Evolutionary conservation across 106 monocot species (phyloP).

Genomic region (Platanthera guangdongensis): DNA sequence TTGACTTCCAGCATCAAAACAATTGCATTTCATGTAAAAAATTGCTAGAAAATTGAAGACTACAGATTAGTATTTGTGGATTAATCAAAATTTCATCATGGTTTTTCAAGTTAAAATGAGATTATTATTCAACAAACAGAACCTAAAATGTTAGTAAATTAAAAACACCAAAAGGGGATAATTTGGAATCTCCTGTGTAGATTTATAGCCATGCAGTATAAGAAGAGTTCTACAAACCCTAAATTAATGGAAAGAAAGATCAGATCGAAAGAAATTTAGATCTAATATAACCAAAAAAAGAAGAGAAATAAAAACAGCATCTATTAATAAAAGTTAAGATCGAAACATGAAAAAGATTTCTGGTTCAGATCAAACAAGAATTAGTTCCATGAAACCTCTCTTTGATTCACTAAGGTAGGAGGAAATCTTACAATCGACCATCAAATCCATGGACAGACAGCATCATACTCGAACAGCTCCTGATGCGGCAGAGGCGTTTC

Average conservation of each 20-base stretch:
- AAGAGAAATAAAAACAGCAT: neutral
- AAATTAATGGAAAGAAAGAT: neutral
- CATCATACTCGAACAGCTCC: conserved; percentile 2
- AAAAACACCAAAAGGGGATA: too few species aligned
- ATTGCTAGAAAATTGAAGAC: too few species aligned
- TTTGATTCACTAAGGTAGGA: neutral
- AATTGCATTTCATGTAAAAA: too few species aligned
- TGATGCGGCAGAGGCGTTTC: conserved; percentile 21
- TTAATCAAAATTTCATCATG: neutral
- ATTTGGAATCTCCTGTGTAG: too few species aligned
- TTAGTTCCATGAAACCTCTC: neutral
- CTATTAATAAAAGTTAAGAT: neutral
- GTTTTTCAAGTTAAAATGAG: neutral
- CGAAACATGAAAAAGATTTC: neutral
- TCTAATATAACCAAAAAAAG: neutral
- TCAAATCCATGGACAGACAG: neutral
- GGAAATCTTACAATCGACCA: neutral
- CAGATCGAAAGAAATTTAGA: neutral
- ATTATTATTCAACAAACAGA: neutral
- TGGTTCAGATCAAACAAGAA: neutral
- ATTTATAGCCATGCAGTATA: too few species aligned
- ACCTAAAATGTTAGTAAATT: neutral
- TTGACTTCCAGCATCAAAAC: too few species aligned
- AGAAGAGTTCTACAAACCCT: neutral
- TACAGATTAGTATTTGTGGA: neutral